Evolutionary conservation across 371 early-diverging fungal species (phyloP).

Genomic region (Apophysomyces elegans): DNA sequence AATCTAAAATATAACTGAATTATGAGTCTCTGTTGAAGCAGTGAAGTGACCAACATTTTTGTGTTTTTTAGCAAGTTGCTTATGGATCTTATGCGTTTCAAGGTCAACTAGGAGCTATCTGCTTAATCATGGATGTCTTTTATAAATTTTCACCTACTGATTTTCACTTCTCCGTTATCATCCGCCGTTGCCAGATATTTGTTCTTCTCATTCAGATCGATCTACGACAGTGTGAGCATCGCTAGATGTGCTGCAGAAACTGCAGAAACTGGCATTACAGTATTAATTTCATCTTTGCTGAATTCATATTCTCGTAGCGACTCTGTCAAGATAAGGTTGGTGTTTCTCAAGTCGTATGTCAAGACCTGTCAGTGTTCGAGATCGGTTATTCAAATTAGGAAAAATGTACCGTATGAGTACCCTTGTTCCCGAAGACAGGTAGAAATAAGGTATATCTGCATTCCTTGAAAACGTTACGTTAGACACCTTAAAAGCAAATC

Average conservation of each 20-base stretch:
- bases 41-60: conserved; percentile 25
- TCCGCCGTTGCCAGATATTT: conserved; percentile 47
- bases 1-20: conserved; percentile 25
- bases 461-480: conserved; percentile 45
- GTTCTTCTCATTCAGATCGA: conserved; percentile 46
- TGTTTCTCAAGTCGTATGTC: conserved; percentile 42
- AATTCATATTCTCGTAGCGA: conserved; percentile 33
- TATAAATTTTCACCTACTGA: conserved; percentile 27
- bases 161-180: conserved; percentile 46
- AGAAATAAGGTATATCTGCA: conserved; percentile 24
- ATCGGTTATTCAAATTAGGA: neutral
- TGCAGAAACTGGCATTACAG: conserved; percentile 20
- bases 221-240: conserved; percentile 25
- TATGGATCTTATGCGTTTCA: conserved; percentile 39
- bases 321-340: conserved; percentile 31
- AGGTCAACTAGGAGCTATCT: conserved; percentile 40
- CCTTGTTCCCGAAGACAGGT: conserved; percentile 43
- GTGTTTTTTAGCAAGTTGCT: conserved; percentile 46
- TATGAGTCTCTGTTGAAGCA: neutral
- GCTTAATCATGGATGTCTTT: neutral
- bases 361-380: conserved; percentile 25
- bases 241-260: neutral
- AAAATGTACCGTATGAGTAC: conserved; percentile 15
- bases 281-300: conserved; percentile 51
- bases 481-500: conserved; percentile 27